Evolutionary conservation across 768 basidiomycete species (phyloP), one percentile per base, ranked within the genome.

Genomic region (Trametes villosa): DNA sequence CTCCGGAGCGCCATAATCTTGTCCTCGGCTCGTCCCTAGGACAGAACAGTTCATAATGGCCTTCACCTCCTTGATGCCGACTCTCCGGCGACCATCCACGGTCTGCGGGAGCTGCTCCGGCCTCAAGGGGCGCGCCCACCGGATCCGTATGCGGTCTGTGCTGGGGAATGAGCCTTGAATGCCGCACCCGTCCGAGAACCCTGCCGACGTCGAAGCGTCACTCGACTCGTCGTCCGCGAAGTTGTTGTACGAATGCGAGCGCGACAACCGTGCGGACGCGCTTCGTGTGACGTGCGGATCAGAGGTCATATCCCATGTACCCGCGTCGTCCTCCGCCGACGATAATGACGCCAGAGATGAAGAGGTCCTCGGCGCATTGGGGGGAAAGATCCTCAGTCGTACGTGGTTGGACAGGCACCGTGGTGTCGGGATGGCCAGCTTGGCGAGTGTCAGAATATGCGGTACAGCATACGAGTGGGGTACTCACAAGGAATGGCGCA

Each of bases 151-250:
- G 18, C 86, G 82, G 47, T 93, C 91, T 0, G 91, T 80, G 48
- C 87, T 89, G 0, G 87, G 89, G 67, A 93, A 93, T 1, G 88
- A 85, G 3, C 91, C 91, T 69, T 86, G 86, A n/a, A 91, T 81
- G 18, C 83, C 81, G 58, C 84, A 87, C 1, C 83, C 86, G 42
- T 88, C 86, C 18, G 84, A 75, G 60, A 83, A 79, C 1, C 77
- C 76, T 2, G 82, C 82, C 9, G 78, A 76, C 71, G 81, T 34
- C 72, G 78, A 86, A 1, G 89, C 87, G 68, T 92, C 91, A 40
- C 88, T 89, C 3, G 89, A 88, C 68, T 93, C 91, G 65, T 92
- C 91, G 64, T 93, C 91, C 0, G 91, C 91, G 68, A 91, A 86
- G 67, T 88, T 81, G 41, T 79, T 85, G 66, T 86, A 86, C 7